Base-by-base conservation (phyloP, 495 filamentous ascomycete genomes). In the Talaromyces proteolyticus region DNA sequence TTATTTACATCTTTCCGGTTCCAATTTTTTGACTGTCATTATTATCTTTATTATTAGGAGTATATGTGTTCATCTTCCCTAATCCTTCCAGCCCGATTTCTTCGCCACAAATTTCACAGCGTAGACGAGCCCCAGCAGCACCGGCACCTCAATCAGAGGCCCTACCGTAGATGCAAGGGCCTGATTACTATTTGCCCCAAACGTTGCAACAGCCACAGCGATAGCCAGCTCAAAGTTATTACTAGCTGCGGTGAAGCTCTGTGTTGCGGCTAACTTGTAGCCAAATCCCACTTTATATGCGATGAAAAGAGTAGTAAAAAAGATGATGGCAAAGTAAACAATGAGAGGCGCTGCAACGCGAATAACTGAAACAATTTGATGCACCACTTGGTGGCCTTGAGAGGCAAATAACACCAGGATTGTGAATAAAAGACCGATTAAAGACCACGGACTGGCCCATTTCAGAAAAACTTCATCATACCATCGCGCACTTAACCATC, bases 141-240 rank as follows among this genome's bases (percentile, higher is more conserved):
- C 90, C 1, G 91, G 91, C 14, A 96, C 91, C 62, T 96, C 91
- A 53, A 96, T 88, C 57, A 97, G 62, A 11, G 91, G 92, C 3
- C 91, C 91, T 0, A 95, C 91, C 1, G 91, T 95, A 10, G 87
- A 75, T n/a, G 91, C 91, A 23, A 96, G 68, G 0, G 91, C 91
- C 61, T 96, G 88, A 40, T 91, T 85, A 57, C 85, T 89, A 22
- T 83, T 67, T 1, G 86, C 77, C 0, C 91, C 91, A 69, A 85
- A 95, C 3, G 85, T 83, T 3, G 90, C 88, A 5, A 95, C 82
- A 2, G 88, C 91, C 2, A 96, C 91, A 1, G 91, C 91, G 67
- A 96, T 95, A 0, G 91, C 91, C 17, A 95, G 66, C 71, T 96
- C 91, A 57, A 96, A 95, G 58, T 95, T 96, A 54, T 96, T 96